phyloP scores from a whole-genome alignment of 164 flowering plant species.

The Magnolia kwangsiensis region DNA sequence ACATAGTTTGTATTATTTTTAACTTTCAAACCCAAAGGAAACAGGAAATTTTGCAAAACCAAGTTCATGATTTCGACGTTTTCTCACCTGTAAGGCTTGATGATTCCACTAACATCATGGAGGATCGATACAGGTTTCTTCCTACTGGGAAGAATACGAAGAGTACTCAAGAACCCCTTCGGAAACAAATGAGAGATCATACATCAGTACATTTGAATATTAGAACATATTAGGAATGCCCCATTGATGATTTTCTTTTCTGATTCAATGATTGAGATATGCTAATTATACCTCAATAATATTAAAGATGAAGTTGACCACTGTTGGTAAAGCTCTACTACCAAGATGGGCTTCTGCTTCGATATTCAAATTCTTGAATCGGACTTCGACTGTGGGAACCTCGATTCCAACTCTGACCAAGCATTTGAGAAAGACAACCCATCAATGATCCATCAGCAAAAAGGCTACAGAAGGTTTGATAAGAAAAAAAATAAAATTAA shows the following conservation, averaged over 20 bases:
- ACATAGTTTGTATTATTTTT: too few relatives aligned
- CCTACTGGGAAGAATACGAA: slow-evolving; percentile 9
- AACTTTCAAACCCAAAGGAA: not conserved
- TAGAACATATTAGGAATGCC: not conserved
- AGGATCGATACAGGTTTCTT: slow-evolving; percentile 38
- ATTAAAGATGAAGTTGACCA: slow-evolving; percentile 35
- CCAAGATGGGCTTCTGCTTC: slow-evolving; percentile 73
- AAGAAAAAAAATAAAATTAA: not conserved
- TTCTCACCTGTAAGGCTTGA: slow-evolving; percentile 73
- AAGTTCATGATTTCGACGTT: not conserved
- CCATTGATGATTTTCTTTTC: not conserved
- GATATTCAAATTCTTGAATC: slow-evolving; percentile 61
- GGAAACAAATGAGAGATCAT: not conserved
- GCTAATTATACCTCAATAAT: slow-evolving; percentile 5
- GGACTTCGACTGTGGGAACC: slow-evolving; percentile 78
- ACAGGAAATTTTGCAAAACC: not conserved
- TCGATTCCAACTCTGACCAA: slow-evolving; percentile 67
- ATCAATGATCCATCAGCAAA: not conserved
- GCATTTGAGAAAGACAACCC: not conserved
- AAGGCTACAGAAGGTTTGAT: not conserved
- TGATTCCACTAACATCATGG: slow-evolving; percentile 67
- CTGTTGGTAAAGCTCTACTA: slow-evolving; percentile 71
- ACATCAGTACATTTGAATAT: not conserved
- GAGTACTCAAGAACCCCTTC: slow-evolving; percentile 7
- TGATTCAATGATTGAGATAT: not conserved